Evolutionary conservation across 2,329 filamentous ascomycete genomes (phyloP).

Genomic region (Metarhizium robertsii): DNA sequence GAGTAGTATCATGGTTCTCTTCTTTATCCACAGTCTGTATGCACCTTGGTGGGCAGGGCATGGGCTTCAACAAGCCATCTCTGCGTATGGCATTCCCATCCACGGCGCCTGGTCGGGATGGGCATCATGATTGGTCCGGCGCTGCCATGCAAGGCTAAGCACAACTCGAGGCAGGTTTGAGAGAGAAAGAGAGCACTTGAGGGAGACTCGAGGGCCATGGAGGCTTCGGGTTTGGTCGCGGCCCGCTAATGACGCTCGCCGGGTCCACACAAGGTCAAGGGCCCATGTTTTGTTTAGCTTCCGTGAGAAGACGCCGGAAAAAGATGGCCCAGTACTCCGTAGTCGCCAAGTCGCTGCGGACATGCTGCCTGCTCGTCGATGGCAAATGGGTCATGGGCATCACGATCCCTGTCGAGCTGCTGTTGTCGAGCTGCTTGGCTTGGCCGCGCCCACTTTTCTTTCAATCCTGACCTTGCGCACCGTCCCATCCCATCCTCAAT

Average conservation of each 20-base stretch:
- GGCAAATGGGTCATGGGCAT: not conserved
- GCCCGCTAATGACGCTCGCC: not conserved
- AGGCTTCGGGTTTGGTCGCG: not conserved
- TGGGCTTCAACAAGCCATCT: too few relatives aligned
- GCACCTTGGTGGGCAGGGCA: too few relatives aligned
- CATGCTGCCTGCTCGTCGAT: too few relatives aligned
- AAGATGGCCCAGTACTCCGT: not conserved
- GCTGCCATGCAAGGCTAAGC: not conserved
- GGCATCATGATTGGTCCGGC: not conserved
- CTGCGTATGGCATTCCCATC: not conserved
- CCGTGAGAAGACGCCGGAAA: not conserved
- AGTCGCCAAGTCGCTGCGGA: too few relatives aligned
- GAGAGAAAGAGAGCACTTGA: too few relatives aligned
- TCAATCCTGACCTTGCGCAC: not conserved
- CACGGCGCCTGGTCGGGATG: not conserved
- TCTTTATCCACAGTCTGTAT: too few relatives aligned
- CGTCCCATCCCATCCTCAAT: not conserved
- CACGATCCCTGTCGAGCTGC: not conserved
- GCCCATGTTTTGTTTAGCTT: not conserved
- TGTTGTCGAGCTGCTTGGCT: not conserved
- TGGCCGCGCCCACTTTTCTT: not conserved
- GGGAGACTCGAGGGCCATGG: too few relatives aligned
- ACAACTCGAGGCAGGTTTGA: not conserved
- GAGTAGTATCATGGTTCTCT: too few relatives aligned
- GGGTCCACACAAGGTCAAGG: too few relatives aligned